Base-by-base conservation (phyloP, 1,284 basidiomycete genomes). In the Ustilago loliicola region DNA sequence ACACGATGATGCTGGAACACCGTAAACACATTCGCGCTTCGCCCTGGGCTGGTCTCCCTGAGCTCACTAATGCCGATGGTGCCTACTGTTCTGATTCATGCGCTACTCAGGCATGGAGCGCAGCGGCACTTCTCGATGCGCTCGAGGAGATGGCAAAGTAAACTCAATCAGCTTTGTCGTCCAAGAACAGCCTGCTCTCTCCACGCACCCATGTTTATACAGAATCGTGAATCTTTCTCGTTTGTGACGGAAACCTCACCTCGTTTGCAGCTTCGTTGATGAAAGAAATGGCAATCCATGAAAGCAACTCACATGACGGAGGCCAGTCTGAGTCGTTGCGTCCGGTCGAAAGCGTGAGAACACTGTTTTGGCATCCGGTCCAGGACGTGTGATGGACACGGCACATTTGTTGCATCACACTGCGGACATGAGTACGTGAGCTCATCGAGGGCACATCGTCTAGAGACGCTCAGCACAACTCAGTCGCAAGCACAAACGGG, bases 81-180 rank as follows among this genome's bases (percentile, higher is more conserved):
- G 60, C 58, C 9, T 66, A 79, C 61, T 84, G 83, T 52, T 34
- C 61, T n/a, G 83, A 84, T 59, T 79, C 78, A 21, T 84, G 83
- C 68, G 66, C 67, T 36, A 84, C 83, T 42, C 83, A 84, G 61
- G 83, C 83, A 10, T 84, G 83, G 83, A 74, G 70, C 55, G 83
- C 83, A 8, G 78, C 78, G 9, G 74, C 81, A 17, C 58, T 84
- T 2, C 73, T 84, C 15, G 83, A 84, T 65, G 79, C 79, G 1
- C 67, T 83, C 17, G 72, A 78, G 55, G 73, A 80, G 67, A 74
- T 81, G 69, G 66, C 63, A 45, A 72, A 72, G 59, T 72, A 69
- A 42, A n/a, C n/a, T n/a, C n/a, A n/a, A n/a, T n/a, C n/a, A n/a
- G n/a, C n/a, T n/a, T n/a, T n/a, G 36, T 45, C 42, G 3, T 21